Conservation (phyloP, 2,329 filamentous ascomycete species). For the Paraphaeosphaeria sporulosa region DNA sequence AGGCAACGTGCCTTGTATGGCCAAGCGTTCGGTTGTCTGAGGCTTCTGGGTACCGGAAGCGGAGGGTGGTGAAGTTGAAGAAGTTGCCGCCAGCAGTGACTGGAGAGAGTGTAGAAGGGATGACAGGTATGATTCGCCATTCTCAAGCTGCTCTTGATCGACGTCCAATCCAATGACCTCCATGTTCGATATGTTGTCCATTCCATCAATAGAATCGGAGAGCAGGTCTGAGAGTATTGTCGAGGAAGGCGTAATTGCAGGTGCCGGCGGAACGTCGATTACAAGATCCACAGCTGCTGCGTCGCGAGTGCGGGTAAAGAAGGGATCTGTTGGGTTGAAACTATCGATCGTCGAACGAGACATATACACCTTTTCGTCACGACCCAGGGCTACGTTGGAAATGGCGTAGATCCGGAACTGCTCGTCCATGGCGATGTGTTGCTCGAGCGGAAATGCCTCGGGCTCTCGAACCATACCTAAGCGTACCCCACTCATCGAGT, state of each 20-base stretch:
- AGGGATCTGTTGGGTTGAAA: conserved; percentile 79
- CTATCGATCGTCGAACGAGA: conserved; percentile 72
- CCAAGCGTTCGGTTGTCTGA: conserved; percentile 30
- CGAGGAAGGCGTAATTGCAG: conserved; percentile 26
- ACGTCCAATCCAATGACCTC: conserved; percentile 37
- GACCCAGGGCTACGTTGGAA: conserved; percentile 80
- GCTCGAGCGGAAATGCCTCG: conserved; percentile 51
- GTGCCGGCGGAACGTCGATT: conserved; percentile 59
- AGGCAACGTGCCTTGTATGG: conserved; percentile 60
- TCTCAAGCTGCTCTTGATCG: conserved; percentile 31
- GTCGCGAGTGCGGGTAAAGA: conserved; percentile 82
- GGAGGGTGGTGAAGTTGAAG: conserved; percentile 19
- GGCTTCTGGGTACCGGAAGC: conserved; percentile 16
- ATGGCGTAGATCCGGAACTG: conserved; percentile 80
- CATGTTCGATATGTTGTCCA: conserved; percentile 33
- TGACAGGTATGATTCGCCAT: conserved; percentile 41
- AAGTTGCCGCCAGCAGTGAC: conserved; percentile 39
- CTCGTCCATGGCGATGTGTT: conserved; percentile 38
- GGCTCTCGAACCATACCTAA: conserved; percentile 74
- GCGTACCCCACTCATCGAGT: conserved; percentile 66
- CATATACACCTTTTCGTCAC: conserved; percentile 86
- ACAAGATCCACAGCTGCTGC: conserved; percentile 76
- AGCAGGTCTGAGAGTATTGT: conserved; percentile 31
- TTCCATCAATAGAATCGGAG: conserved; percentile 30
- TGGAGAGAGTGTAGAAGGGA: conserved; percentile 48